Evolutionary conservation across 805 yeast species (phyloP), one percentile per base, ranked within the genome.

Genomic region (Saccharomycopsis fibuligera): DNA sequence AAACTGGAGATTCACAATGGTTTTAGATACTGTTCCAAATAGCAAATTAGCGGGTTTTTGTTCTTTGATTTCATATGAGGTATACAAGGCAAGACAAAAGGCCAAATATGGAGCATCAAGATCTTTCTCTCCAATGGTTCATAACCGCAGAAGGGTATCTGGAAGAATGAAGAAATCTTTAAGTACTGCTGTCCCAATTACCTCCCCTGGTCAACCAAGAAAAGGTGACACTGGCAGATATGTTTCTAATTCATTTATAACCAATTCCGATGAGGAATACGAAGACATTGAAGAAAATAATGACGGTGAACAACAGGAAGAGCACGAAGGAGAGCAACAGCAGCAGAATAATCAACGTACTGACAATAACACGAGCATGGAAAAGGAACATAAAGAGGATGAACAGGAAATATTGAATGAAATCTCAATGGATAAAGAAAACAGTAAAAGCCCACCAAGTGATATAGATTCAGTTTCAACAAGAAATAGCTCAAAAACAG

Each of bases 1-100:
- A 60, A 96, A 89, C 60, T 93, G 99, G 98, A 78, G 88, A 64
- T 86, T 82, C 58, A 88, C 96, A 9, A 89, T 86, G 95, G 81
- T 81, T 17, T 62, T 89, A 30, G 88, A 88, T 52, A 75, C 76
- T 50, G 64, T 75, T 27, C 81, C 95, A 1, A 81, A 83, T 50
- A 77, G 70, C 19, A 69, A 75, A 37, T 79, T 86, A 49, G 87
- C 86, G 14, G 89, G 87, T 0, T 73, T 81, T 45, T 80, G 69
- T 55, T 72, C 88, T 4, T 67, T 86, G 54, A 74, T 81, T 37
- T 67, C 78, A 3, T 73, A 80, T 55, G 89, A 81, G 35, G 81
- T 77, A 25, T 77, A 74, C 60, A 80, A 79, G 55, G 65, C 70
- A 29, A 73, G 84, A 57, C 71, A 69, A 64, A 65, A 56, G 72